Base-by-base conservation (phyloP, 352 stramenopile genomes). In the Phytophthora europaea region DNA sequence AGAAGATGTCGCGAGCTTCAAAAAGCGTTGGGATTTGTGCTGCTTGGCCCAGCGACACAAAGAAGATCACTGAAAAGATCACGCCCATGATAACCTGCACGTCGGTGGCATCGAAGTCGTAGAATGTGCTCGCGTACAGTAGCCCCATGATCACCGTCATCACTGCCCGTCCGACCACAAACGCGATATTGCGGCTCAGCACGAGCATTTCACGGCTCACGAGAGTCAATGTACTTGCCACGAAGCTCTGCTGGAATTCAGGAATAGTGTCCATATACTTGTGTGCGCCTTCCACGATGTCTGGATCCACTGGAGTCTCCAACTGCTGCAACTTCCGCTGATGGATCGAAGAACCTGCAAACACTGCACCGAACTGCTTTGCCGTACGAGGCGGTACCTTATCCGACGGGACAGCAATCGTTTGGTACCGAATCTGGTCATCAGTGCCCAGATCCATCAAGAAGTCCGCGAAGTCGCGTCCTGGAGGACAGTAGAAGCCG, bases 31-130 rank as follows among this genome's bases (percentile, higher is more conserved):
- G 88, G 31, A 98, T 79, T 58, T 91, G 82, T 3, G 88, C 69
- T 65, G 94, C 90, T 16, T 87, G 79, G 18, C 86, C 85, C 36
- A 97, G 53, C 2, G 81, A 83, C 6, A 93, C 78, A 63, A 94
- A 96, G 52, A 97, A 85, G 57, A 94, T 80, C 36, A 81, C 82
- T 23, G 89, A 84, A 69, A 96, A 97, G 8, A 97, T 59, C n/a
- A 95, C 79, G 28, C 92, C 88, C 69, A 96, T 84, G 26, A 94
- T 58, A 3, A 83, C 70, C 48, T 85, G 73, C 9, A 81, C 67
- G 22, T 87, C 70, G 20, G 67, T 79, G 9, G 72, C 67, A 8
- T 84, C 62, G 26, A 85, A 77, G 22, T 85, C 31, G 62, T 82
- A 87, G 57, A 89, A 89, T 4, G 61, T 82, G 57, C 70, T 81